phyloP scores from a whole-genome alignment of 768 basidiomycete species.

The Termitomyces bulborhizus region DNA sequence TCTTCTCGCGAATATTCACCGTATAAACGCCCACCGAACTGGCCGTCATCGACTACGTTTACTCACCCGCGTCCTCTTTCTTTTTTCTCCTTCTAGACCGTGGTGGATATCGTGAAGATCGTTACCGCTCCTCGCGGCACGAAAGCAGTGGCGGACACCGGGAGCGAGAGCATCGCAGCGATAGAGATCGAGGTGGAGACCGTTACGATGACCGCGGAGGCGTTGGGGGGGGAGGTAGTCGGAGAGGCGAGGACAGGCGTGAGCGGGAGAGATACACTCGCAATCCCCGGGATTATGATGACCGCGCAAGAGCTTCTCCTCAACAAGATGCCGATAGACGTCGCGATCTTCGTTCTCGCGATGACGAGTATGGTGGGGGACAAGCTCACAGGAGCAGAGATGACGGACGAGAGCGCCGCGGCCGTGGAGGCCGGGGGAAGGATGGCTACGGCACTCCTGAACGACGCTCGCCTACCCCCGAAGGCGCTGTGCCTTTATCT shows the following conservation, averaged over 20 bases:
- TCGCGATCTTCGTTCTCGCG: conserved; percentile 37
- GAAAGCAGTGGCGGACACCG: conserved; percentile 49
- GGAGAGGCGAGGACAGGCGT: conserved; percentile 44
- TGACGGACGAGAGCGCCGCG: conserved; percentile 30
- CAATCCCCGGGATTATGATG: conserved; percentile 39
- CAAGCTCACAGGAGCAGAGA: conserved; percentile 33
- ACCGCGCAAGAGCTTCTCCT: conserved; percentile 33
- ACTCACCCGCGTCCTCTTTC: conserved; percentile 47
- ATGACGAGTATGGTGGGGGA: conserved; percentile 29
- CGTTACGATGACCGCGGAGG: conserved; percentile 29
- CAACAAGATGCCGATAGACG: conserved; percentile 47
- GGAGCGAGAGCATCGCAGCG: conserved; percentile 43
- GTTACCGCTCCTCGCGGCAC: conserved; percentile 62
- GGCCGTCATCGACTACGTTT: conserved; percentile 27
- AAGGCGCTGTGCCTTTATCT: conserved; percentile 72
- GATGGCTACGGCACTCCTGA: conserved; percentile 66
- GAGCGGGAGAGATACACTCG: conserved; percentile 43
- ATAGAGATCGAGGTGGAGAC: conserved; percentile 30
- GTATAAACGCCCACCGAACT: conserved; percentile 26
- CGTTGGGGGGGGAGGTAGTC: conserved; percentile 25
- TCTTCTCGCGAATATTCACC: conserved; percentile 28
- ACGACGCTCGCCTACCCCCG: conserved; percentile 85
- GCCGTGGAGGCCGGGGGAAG: conserved; percentile 28
- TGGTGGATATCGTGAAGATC: conserved; percentile 56
- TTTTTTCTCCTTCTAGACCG: conserved; percentile 43